phyloP scores from a whole-genome alignment of 2,329 filamentous ascomycete species.

The Sporothrix pseudoabietina region DNA sequence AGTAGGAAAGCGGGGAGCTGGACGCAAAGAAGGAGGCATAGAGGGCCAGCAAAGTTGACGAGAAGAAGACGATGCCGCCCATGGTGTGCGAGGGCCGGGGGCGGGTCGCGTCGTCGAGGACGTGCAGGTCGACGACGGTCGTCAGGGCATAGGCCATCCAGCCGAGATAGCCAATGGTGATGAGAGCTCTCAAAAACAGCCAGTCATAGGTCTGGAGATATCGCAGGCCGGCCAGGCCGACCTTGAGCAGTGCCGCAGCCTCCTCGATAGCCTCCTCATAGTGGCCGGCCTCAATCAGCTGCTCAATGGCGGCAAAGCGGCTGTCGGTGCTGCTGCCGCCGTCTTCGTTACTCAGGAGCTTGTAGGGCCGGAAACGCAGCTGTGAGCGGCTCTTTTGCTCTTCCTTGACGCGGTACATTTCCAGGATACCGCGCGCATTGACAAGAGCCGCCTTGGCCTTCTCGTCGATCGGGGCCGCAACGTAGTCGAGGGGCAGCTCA shows the following conservation, averaged over 20 bases:
- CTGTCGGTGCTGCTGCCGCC: constrained; percentile 50
- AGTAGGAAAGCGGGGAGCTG: constrained; percentile 80
- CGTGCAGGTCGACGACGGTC: constrained; percentile 84
- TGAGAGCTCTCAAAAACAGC: constrained; percentile 86
- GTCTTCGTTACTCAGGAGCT: constrained; percentile 62
- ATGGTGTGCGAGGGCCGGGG: constrained; percentile 64
- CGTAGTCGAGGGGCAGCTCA: constrained; percentile 80
- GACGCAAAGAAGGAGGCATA: constrained; percentile 81
- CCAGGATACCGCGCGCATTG: constrained; percentile 83
- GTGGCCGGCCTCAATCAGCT: constrained; percentile 65
- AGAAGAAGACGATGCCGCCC: constrained; percentile 66
- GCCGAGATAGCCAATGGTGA: constrained; percentile 88
- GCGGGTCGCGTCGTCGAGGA: constrained; percentile 70
- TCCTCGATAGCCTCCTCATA: constrained; percentile 78
- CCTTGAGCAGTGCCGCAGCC: constrained; percentile 73
- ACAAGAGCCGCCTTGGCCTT: constrained; percentile 84
- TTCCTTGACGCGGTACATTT: constrained; percentile 97
- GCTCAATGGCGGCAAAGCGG: constrained; percentile 67
- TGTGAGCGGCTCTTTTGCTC: constrained; percentile 74
- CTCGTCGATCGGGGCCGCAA: constrained; percentile 69
- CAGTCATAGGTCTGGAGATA: constrained; percentile 99
- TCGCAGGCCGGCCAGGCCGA: constrained; percentile 78
- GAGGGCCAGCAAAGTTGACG: constrained; percentile 71
- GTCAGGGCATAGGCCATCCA: constrained; percentile 94
- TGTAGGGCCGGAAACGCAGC: constrained; percentile 76